Evolutionary conservation across 1,284 basidiomycete genomes (phyloP).

Genomic region (Retiboletus fuscus): DNA sequence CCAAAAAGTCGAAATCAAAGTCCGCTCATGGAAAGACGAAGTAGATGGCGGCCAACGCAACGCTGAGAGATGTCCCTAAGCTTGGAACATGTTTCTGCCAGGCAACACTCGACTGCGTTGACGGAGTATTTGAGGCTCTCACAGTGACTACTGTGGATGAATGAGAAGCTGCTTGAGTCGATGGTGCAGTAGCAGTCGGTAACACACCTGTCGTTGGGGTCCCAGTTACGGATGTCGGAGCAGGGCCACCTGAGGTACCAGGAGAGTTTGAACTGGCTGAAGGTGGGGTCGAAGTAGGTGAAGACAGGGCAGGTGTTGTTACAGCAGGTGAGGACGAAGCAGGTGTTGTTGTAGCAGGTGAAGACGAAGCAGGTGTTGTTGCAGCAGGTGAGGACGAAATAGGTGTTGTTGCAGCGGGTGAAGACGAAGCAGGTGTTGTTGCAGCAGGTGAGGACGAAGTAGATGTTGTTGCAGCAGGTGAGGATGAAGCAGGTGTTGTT

Average conservation of each 20-base stretch:
- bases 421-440: too few relatives aligned
- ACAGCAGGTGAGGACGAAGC: too few relatives aligned
- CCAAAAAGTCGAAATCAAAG: conserved; percentile 24
- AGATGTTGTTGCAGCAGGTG: too few relatives aligned
- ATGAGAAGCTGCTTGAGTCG: conserved; percentile 10
- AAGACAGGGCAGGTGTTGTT: too few relatives aligned
- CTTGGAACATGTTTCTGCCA: conserved; percentile 41
- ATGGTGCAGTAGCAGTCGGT: conserved; percentile 15
- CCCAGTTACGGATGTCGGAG: neutral
- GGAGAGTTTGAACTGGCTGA: conserved; percentile 1
- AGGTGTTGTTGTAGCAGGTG: too few relatives aligned
- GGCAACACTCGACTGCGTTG: conserved; percentile 41
- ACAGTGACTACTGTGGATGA: conserved; percentile 24
- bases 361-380: too few relatives aligned
- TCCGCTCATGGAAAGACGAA: conserved; percentile 38
- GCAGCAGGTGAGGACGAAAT: too few relatives aligned
- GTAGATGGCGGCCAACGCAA: conserved; percentile 32
- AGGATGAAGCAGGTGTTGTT: too few relatives aligned
- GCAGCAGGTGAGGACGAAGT: too few relatives aligned
- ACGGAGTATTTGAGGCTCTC: conserved; percentile 14
- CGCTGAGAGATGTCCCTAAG: conserved; percentile 27
- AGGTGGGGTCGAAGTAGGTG: conserved; percentile 19
- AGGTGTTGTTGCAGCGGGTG: too few relatives aligned
- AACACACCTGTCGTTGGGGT: neutral
- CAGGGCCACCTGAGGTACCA: neutral